Base-by-base conservation (phyloP, 179 eudicot species). In the Silene noctiflora region DNA sequence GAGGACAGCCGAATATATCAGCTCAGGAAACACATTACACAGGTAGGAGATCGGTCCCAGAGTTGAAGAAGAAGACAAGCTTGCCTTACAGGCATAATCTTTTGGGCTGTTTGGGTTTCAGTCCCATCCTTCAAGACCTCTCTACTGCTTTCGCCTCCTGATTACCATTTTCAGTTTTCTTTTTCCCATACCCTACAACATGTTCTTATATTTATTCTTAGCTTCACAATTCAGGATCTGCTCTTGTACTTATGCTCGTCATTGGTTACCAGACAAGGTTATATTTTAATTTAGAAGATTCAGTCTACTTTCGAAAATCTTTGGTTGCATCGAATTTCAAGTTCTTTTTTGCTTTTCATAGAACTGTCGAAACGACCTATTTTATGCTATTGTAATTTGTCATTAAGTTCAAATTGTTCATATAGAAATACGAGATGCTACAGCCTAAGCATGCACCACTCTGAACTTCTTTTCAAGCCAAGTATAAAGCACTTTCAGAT, bases 31-130 rank as follows among this genome's bases (percentile, higher is more conserved):
- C 64, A 65, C 81, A 82, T 14, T 82, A 75, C 22, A 67, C 77
- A 3, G 16, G 59, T 0, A 82, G 78, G 14, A 74, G 63, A 29
- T 76, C 84, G 21, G 81, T 79, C 21, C 72, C 90, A 5, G 91
- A 92, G 77, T 75, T 84, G 91, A 88, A 80, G 86, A 86, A 62
- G 85, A 89, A 82, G 84, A 92, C 96, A 1, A 77, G 72, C 20
- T 81, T 91, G 89, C 96, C 97, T 1, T 91, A 88, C 82, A 89
- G 81, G 48, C 86, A 83, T 42, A 90, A 88, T 2, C 64, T 92
- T 17, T 70, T 89, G 73, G 93, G 91, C 56, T 92, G 97, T 78
- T 76, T 91, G 78, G 90, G 97, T 19, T 91, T 92, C 64, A 78
- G 72, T 42, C 84, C 76, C 20, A 77, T 85, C 0, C 79, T 84